phyloP scores from a whole-genome alignment of 352 stramenopile species.

The Saprolegnia parasitica region DNA sequence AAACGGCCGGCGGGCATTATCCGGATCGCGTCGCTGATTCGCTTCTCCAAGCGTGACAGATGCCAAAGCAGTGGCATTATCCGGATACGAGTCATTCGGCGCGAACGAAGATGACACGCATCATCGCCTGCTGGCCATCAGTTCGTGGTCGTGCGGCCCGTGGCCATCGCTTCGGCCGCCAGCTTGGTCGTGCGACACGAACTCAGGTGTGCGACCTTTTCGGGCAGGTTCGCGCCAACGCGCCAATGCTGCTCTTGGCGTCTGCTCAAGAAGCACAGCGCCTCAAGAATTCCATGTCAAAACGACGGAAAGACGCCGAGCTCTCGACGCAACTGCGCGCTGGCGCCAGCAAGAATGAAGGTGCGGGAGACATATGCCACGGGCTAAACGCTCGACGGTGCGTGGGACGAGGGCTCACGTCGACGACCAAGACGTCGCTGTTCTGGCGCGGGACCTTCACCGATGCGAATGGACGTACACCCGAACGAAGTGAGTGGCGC shows the following conservation, averaged over 20 bases:
- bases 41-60: background rate
- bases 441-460: background rate
- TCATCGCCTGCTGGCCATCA: background rate
- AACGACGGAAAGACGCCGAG: too few species aligned
- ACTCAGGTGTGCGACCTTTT: too few species aligned
- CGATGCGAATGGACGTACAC: background rate
- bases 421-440: too few species aligned
- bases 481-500: background rate
- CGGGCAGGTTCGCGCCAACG: too few species aligned
- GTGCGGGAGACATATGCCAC: too few species aligned
- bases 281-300: too few species aligned
- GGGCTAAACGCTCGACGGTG: too few species aligned
- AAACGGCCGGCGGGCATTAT: conserved; percentile 15
- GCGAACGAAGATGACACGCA: background rate
- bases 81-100: conserved; percentile 1
- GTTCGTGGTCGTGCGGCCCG: background rate
- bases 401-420: too few species aligned
- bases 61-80: background rate
- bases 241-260: too few species aligned
- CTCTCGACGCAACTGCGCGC: too few species aligned
- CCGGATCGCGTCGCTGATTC: background rate
- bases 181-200: background rate
- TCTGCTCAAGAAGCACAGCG: too few species aligned
- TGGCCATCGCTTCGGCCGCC: background rate
- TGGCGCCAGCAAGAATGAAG: too few species aligned